A percentile compares a stretch with the other conserved stretches of the same genome.
Evolutionary conservation across 345 rosid genomes (phyloP).

Genomic region (Aethionema arabicum): DNA sequence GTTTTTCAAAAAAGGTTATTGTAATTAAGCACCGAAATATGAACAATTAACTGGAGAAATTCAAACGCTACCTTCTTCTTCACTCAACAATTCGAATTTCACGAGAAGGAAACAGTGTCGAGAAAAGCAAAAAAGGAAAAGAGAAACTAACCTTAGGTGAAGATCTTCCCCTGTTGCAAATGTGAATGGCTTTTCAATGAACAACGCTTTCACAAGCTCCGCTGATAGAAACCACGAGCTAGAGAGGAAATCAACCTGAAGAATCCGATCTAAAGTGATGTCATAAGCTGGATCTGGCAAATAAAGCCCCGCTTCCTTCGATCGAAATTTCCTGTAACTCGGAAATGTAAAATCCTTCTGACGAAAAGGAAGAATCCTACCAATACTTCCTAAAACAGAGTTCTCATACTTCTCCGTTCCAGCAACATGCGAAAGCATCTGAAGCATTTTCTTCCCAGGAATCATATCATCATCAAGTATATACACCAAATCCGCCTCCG

Average conservation of each 20-base stretch:
- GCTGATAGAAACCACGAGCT: conserved; percentile 97
- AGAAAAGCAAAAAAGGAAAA: not conserved
- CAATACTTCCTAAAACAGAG: conserved; percentile 92
- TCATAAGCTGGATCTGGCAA: conserved; percentile 98
- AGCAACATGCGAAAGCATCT: conserved; percentile 91
- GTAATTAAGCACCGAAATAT: not conserved
- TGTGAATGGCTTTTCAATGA: conserved; percentile 86
- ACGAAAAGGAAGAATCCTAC: conserved; percentile 91
- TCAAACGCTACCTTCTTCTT: conserved; percentile 15
- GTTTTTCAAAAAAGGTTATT: not conserved
- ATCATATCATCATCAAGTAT: conserved; percentile 94
- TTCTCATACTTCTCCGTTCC: conserved; percentile 92
- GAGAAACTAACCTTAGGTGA: conserved; percentile 66
- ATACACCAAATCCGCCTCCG: conserved; percentile 86
- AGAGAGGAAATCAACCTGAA: conserved; percentile 95
- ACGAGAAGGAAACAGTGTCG: not conserved
- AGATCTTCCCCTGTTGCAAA: conserved; percentile 98
- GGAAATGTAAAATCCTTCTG: conserved; percentile 96
- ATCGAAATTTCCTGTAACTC: conserved; percentile 82
- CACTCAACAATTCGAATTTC: conserved; percentile 9
- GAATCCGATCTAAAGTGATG: conserved; percentile 68
- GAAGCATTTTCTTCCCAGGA: conserved; percentile 89
- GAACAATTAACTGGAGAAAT: not conserved
- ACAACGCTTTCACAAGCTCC: conserved; percentile 82
- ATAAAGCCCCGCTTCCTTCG: conserved; percentile 95